Base-by-base conservation (phyloP, 1,284 basidiomycete species). In the Porogramme epimiltina region DNA sequence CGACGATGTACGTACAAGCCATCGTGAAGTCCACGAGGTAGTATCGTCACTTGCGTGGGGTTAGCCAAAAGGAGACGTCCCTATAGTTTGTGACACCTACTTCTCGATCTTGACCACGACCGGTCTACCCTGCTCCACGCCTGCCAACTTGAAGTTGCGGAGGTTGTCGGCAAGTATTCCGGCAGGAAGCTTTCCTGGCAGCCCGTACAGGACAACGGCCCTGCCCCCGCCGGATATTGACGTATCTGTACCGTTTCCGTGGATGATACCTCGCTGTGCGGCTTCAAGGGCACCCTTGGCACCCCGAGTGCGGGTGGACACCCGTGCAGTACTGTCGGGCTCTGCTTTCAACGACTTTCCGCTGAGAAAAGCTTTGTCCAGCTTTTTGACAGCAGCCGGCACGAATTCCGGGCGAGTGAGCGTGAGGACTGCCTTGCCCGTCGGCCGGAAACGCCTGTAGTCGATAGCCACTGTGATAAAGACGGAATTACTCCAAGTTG, bases 151-250 rank as follows among this genome's bases (percentile, higher is more conserved):
- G 61, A 73, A 84, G 39, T 62, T 67, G 26, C 69, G 68, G 39
- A 89, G 62, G 45, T 76, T 67, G 6, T 65, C 59, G 40, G 69
- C 68, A n/a, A 89, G 52, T 4, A 60, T 65, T 0, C 65, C 62
- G 3, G 63, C 44, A 2, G 62, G 61, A 9, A 76, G 63, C 56
- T 65, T 81, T 1, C 76, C 77, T 0, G 86, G 85, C 25, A 89
- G 64, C 1, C 88, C 89, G 65, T 72, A 79, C 1, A 89, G 57
- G 10, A 82, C 73, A 18, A 89, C 86, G 49, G 74, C 75, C 54
- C 68, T 78, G 15, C 79, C 80, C 25, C 70, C 65, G 45, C 77
- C 71, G 33, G 63, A 60, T 9, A 84, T 65, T 16, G 79, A 75
- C 18, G 77, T 85, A 38, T 73, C 74, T 6, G 78, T 75, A 3